Percentiles rank a stretch among this genome's conserved stretches.
phyloP scores from a whole-genome alignment of 192 early-diverging fungal genomes.

The Borealophlyctis nickersoniae region DNA sequence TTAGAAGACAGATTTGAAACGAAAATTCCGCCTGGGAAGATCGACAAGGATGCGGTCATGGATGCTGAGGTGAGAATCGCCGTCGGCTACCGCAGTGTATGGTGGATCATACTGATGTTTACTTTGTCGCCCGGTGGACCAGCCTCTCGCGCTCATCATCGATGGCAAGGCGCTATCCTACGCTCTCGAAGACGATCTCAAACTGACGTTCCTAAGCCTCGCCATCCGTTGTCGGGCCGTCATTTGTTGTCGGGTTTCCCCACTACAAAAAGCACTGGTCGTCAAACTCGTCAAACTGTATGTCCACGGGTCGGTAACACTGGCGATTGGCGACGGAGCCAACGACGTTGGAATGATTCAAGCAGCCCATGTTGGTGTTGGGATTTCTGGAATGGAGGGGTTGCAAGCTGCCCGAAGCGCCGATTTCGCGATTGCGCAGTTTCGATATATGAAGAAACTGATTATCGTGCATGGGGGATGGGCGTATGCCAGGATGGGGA shows the following conservation, averaged over 20 bases:
- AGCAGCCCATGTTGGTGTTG: conserved; percentile 95
- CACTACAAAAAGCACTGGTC: conserved; percentile 96
- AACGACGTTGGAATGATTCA: conserved; percentile 99
- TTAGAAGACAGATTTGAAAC: not conserved
- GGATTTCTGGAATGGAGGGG: conserved; percentile 94
- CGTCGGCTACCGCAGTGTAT: too few species aligned
- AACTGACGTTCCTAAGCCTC: conserved; percentile 75
- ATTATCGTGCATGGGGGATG: conserved; percentile 96
- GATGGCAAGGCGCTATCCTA: conserved; percentile 89
- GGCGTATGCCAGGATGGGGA: conserved; percentile 92
- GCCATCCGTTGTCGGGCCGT: conserved; percentile 92
- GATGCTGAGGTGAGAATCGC: conserved; percentile 33
- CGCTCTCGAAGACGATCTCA: conserved; percentile 78
- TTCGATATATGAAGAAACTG: conserved; percentile 90
- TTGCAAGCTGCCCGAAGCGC: conserved; percentile 93
- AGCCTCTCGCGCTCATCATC: conserved; percentile 88
- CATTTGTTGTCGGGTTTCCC: conserved; percentile 96
- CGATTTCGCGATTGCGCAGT: conserved; percentile 98
- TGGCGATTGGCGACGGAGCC: conserved; percentile 98
- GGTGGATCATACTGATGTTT: too few species aligned
- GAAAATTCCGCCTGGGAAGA: conserved; percentile 2
- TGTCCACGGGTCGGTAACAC: conserved; percentile 71
- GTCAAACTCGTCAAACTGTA: conserved; percentile 94
- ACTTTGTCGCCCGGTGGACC: too few species aligned
- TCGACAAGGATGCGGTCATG: conserved; percentile 44